phyloP scores from a whole-genome alignment of 2,329 filamentous ascomycete genomes.

The Lachnum nothofagi region DNA sequence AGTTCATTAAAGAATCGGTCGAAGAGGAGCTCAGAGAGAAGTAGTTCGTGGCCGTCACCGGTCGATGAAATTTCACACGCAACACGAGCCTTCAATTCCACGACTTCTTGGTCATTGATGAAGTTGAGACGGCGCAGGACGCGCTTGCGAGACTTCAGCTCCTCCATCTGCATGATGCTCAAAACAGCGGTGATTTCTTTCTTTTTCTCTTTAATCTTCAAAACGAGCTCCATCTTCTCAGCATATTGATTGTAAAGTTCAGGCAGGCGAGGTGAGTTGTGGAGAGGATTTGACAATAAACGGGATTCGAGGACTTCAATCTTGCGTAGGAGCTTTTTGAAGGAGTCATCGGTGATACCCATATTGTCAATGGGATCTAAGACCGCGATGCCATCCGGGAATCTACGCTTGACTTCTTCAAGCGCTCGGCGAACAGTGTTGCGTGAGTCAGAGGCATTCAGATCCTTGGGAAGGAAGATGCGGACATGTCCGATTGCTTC shows the following conservation, averaged over 20 bases:
- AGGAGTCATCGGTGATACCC: slow-evolving; percentile 84
- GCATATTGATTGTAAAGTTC: slow-evolving; percentile 85
- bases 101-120: slow-evolving; percentile 91
- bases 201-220: slow-evolving; percentile 82
- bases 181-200: slow-evolving; percentile 80
- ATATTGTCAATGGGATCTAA: slow-evolving; percentile 95
- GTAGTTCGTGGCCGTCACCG: slow-evolving; percentile 76
- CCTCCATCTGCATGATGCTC: slow-evolving; percentile 87
- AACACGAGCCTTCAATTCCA: slow-evolving; percentile 93
- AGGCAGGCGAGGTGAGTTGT: slow-evolving; percentile 79
- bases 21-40: slow-evolving; percentile 89
- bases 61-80: slow-evolving; percentile 95
- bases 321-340: slow-evolving; percentile 90
- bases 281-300: slow-evolving; percentile 80
- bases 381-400: slow-evolving; percentile 84
- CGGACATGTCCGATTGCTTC: slow-evolving; percentile 79
- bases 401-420: slow-evolving; percentile 75
- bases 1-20: slow-evolving; percentile 98
- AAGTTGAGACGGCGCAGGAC: slow-evolving; percentile 91
- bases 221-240: slow-evolving; percentile 67
- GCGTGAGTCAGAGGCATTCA: slow-evolving; percentile 62
- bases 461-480: slow-evolving; percentile 74
- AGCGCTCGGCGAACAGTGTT: slow-evolving; percentile 64
- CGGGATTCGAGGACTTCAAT: slow-evolving; percentile 94
- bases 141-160: slow-evolving; percentile 91